A percentile compares a stretch with the other conserved stretches of the same genome.
These are phyloP conservation scores for Saccharomyces hybrid DNA, from an alignment of 1,139 yeast species.

Conservation along the genomic window DNA sequence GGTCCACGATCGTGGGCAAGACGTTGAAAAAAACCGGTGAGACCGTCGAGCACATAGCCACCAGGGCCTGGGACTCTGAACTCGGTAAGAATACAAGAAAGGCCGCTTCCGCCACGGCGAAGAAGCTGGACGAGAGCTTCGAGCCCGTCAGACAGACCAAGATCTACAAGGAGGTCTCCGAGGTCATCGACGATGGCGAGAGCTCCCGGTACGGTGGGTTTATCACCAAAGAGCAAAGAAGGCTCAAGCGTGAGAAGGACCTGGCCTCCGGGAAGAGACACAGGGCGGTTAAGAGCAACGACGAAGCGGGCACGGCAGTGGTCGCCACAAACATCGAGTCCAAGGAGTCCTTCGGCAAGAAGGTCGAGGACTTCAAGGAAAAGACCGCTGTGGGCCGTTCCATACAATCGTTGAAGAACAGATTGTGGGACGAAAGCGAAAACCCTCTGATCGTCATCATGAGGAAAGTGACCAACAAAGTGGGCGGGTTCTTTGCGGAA, in stretches of 20 bases:
- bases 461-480: constrained; percentile 71
- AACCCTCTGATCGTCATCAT: constrained; percentile 80
- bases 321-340: constrained; percentile 79
- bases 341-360: constrained; percentile 59
- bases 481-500: constrained; percentile 87
- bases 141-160: constrained; percentile 92
- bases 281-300: constrained; percentile 66
- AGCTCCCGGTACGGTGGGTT: constrained; percentile 89
- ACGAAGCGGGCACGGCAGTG: constrained; percentile 77
- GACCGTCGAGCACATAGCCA: constrained; percentile 83
- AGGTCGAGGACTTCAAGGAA: constrained; percentile 61
- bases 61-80: constrained; percentile 93
- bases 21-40: constrained; percentile 88
- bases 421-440: constrained; percentile 85
- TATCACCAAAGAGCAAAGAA: constrained; percentile 77
- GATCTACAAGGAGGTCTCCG: constrained; percentile 80
- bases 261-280: constrained; percentile 52
- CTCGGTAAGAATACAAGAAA: constrained; percentile 82
- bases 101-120: constrained; percentile 74
- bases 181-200: constrained; percentile 87
- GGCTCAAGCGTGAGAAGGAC: constrained; percentile 62
- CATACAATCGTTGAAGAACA: constrained; percentile 53
- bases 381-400: constrained; percentile 65
- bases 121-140: constrained; percentile 67
- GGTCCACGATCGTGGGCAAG: constrained; percentile 69